A percentile compares a stretch with the other conserved stretches of the same genome.
phyloP scores from a whole-genome alignment of 2,329 filamentous ascomycete species.

The Didymella lethalis region DNA sequence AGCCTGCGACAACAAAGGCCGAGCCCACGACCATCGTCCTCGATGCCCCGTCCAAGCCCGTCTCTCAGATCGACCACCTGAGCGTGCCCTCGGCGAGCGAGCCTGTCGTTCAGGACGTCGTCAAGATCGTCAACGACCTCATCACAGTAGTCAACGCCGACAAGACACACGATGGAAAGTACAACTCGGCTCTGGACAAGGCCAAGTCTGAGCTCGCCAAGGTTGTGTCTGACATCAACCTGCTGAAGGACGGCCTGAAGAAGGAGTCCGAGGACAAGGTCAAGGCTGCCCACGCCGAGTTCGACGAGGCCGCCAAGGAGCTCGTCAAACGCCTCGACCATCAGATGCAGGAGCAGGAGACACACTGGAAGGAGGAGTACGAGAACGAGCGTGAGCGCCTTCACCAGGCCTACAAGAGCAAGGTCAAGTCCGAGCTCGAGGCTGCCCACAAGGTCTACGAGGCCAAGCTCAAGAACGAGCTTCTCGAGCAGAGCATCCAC shows the following conservation, averaged over 20 bases:
- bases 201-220: slow-evolving; percentile 83
- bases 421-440: slow-evolving; percentile 79
- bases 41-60: slow-evolving; percentile 31
- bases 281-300: slow-evolving; percentile 73
- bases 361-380: slow-evolving; percentile 85
- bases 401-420: slow-evolving; percentile 78
- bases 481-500: slow-evolving; percentile 88
- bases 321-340: slow-evolving; percentile 88
- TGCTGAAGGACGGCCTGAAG: slow-evolving; percentile 73
- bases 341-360: slow-evolving; percentile 81
- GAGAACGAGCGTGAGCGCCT: slow-evolving; percentile 85
- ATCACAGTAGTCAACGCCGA: slow-evolving; percentile 93
- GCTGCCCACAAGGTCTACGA: slow-evolving; percentile 82
- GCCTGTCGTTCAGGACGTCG: slow-evolving; percentile 88
- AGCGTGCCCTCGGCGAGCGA: slow-evolving; percentile 79
- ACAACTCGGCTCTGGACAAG: slow-evolving; percentile 79
- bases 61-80: slow-evolving; percentile 77
- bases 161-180: slow-evolving; percentile 73
- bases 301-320: slow-evolving; percentile 85
- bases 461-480: slow-evolving; percentile 81
- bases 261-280: slow-evolving; percentile 79
- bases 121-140: slow-evolving; percentile 94
- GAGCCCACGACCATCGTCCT: slow-evolving; percentile 22
- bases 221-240: slow-evolving; percentile 79
- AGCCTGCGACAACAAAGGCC: slow-evolving; percentile 32